A percentile compares a stretch with the other conserved stretches of the same genome.
These are phyloP conservation scores for Pythium scleroteichum DNA, from an alignment of 352 stramenopile genomes.

Conservation along the genomic window DNA sequence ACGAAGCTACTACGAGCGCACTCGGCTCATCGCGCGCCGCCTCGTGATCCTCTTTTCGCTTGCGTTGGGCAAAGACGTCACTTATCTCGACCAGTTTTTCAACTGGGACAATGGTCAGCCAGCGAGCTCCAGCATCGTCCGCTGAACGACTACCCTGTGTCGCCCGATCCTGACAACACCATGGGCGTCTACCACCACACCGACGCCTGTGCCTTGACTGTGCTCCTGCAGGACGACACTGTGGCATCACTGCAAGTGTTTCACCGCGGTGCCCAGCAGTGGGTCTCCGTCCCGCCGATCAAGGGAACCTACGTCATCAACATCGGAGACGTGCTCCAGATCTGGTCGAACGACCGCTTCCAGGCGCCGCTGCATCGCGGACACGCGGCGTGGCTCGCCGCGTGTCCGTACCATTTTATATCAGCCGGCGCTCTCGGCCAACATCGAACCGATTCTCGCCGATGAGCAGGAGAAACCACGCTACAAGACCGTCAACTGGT, in stretches of 20 bases:
- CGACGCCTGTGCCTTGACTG: slow-evolving; percentile 52
- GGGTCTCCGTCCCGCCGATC: slow-evolving; percentile 42
- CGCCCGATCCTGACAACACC: slow-evolving; percentile 41
- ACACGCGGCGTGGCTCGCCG: slow-evolving; percentile 27
- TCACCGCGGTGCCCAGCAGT: slow-evolving; percentile 46
- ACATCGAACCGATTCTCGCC: slow-evolving; percentile 59
- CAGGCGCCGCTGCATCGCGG: slow-evolving; percentile 51
- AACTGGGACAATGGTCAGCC: slow-evolving; percentile 12
- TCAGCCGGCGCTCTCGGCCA: slow-evolving; percentile 58
- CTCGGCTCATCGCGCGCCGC: slow-evolving; percentile 46
- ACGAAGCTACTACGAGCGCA: slow-evolving; percentile 38
- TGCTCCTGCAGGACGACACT: slow-evolving; percentile 66
- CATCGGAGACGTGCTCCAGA: slow-evolving; percentile 57
- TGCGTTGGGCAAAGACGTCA: slow-evolving; percentile 39
- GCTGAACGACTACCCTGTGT: slow-evolving; percentile 92
- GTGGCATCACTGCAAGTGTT: slow-evolving; percentile 57
- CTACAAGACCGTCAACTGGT: slow-evolving; percentile 84
- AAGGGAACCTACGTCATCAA: slow-evolving; percentile 61
- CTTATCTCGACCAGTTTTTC: slow-evolving; percentile 71
- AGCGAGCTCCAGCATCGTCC: slow-evolving; percentile 84
- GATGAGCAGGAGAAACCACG: slow-evolving; percentile 35
- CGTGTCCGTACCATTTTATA: slow-evolving; percentile 69
- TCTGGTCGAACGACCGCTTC: slow-evolving; percentile 63
- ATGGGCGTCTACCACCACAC: slow-evolving; percentile 69
- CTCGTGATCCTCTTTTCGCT: slow-evolving; percentile 58